These are phyloP conservation scores for Mangifera indica DNA, from an alignment of 345 rosid species.

Conservation along the genomic window DNA sequence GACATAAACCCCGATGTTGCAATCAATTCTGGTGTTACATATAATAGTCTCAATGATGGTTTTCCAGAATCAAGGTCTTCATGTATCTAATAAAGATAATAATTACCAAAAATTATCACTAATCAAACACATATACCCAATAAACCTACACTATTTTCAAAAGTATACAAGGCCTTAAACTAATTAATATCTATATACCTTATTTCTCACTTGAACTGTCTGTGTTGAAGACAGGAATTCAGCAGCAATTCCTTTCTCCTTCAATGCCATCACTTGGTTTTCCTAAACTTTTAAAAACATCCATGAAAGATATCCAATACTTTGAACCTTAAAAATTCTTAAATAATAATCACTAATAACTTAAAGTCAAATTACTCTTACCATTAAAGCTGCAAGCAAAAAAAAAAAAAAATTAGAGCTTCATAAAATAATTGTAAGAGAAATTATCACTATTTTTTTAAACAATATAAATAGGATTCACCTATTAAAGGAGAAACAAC, in stretches of 20 bases:
- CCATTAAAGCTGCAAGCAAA: constrained; percentile 81
- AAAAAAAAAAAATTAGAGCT: constrained; percentile 8
- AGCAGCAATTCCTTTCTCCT: constrained; percentile 89
- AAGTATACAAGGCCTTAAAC: not conserved
- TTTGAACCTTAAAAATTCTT: not conserved
- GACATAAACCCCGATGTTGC: constrained; percentile 85
- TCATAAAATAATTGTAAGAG: not conserved
- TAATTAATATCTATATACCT: constrained; percentile 28
- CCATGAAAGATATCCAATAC: not conserved
- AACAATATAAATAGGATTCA: constrained; percentile 20
- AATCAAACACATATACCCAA: not conserved
- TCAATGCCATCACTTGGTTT: constrained; percentile 85
- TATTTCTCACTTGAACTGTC: constrained; percentile 54
- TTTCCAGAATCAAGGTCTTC: constrained; percentile 90
- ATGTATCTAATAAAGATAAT: constrained; percentile 53
- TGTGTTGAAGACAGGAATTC: constrained; percentile 90
- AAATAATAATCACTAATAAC: not conserved
- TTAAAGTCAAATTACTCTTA: constrained; percentile 28
- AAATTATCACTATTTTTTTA: not conserved
- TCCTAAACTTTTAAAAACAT: constrained; percentile 41
- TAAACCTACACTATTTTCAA: not conserved
- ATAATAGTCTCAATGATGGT: constrained; percentile 74
- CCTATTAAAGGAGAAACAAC: constrained; percentile 96
- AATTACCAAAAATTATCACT: not conserved
- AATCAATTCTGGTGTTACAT: constrained; percentile 90